Evolutionary conservation across 768 basidiomycete genomes (phyloP).

Genomic region (Sporobolomyces pararoseus): DNA sequence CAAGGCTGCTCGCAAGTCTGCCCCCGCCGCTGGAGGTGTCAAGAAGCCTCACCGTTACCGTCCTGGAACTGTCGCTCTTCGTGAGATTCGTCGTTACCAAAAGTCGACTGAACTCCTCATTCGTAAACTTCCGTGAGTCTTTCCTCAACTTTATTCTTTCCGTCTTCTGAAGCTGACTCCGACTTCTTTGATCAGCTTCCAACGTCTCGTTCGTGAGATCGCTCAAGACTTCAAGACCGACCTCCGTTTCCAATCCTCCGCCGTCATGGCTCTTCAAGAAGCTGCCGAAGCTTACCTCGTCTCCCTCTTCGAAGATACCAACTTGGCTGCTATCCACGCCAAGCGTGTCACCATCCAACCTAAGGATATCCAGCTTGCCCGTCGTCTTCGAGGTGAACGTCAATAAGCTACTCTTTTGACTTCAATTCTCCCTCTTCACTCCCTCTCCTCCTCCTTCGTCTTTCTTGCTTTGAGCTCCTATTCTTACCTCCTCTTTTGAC

Average conservation of each 20-base stretch:
- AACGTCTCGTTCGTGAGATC: constrained; percentile 72
- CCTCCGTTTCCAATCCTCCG: constrained; percentile 56
- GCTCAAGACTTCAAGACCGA: constrained; percentile 73
- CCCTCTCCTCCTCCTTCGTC: background rate
- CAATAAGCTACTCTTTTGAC: background rate
- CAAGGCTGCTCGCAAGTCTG: constrained; percentile 55
- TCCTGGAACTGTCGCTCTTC: constrained; percentile 55
- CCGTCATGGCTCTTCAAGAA: constrained; percentile 58
- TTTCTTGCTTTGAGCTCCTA: background rate
- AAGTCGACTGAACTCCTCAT: constrained; percentile 50
- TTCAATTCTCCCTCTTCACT: background rate
- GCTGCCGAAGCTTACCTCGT: constrained; percentile 58
- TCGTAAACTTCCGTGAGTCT: constrained; percentile 52
- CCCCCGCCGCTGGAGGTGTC: constrained; percentile 83
- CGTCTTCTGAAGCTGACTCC: constrained; percentile 58
- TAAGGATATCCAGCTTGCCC: constrained; percentile 54
- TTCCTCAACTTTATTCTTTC: constrained; percentile 48
- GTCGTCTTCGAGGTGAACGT: constrained; percentile 53
- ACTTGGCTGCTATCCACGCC: constrained; percentile 55
- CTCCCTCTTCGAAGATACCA: constrained; percentile 56
- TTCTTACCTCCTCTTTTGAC: background rate
- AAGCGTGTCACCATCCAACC: constrained; percentile 69
- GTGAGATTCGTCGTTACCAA: constrained; percentile 54
- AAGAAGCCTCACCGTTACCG: constrained; percentile 91
- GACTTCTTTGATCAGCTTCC: constrained; percentile 49